Evolutionary conservation across 2,329 filamentous ascomycete genomes (phyloP), one percentile per base, ranked within the genome.

Genomic region (Colletotrichum abscissum): DNA sequence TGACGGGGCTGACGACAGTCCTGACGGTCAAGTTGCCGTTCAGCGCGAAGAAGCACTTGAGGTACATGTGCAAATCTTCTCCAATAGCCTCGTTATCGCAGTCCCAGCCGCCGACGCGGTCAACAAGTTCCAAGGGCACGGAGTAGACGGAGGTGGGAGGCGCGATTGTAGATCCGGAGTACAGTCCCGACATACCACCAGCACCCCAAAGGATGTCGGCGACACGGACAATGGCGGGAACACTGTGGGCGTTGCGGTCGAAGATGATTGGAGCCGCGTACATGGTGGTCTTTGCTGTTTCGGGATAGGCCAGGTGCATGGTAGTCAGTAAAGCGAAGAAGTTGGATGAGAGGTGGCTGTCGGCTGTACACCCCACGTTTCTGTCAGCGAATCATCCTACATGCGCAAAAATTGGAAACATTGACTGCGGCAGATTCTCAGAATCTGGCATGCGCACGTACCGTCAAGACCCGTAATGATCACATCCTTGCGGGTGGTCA

Each of bases 101-200:
- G 78, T 94, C 92, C 92, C 92, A 94, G 30, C 92, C 92, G 11
- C 91, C 91, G 35, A 93, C 92, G 33, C 89, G 87, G 77, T 93
- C 92, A 54, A 92, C 88, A 19, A 94, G 83, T 58, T 89, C 87
- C 54, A 94, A 87, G 1, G 92, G 90, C 0, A 94, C 81, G 5
- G 92, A 94, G 78, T 94, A 94, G 42, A 94, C 92, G 0, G 92
- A 94, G 0, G 92, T 94, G 2, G 92, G 92, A 14, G 92, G 92
- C 19, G 91, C 88, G 72, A 94, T 89, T 16, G 86, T 86, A 0
- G 92, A 93, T 62, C 88, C 88, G 11, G 84, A 83, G 80, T 93
- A 93, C 46, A 93, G 86, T 63, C 91, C 92, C 38, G 92, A 94
- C 75, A 94, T 86, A 64, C 92, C 92, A 38, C 91, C 92, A 52